Base-by-base conservation (phyloP, 2,329 filamentous ascomycete species). In the Exophiala bonariae region DNA sequence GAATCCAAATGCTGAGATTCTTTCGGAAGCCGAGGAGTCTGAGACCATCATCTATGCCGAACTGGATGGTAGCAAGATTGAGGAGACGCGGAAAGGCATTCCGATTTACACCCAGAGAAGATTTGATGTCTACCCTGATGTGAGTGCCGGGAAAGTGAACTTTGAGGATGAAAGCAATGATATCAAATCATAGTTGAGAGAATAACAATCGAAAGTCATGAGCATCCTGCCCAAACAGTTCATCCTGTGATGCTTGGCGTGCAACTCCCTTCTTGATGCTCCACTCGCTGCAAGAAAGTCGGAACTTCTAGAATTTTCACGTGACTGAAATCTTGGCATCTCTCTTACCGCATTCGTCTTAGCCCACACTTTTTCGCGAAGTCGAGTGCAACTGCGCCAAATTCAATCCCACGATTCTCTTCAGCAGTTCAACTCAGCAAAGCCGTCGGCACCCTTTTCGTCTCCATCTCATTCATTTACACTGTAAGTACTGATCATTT, bases 51-150 rank as follows among this genome's bases (percentile, higher is more conserved):
- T 96, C 9, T 81, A 84, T 64, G 86, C 82, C 35, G 85, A 91
- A 49, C 67, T 96, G 62, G 76, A 81, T 28, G 79, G 76, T 3
- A 81, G 78, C 9, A 79, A 76, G 61, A 87, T 97, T 59, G 80
- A 83, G 45, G 83, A 87, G 69, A 82, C 84, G 36, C 81, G 92
- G 65, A 89, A 80, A 66, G 85, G 85, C 4, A 96, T 99, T 58
- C 93, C 93, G 2, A 75, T 97, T 43, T 82, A 84, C 61, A 79
- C 78, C 14, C 93, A 99, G 77, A 79, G 93, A 61, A 77, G 93
- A 57, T 99, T 96, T 65, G 93, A 99, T 68, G 86, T 99, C 16
- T 99, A 99, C 67, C 87, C 89, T 0, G 91, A 99, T 74, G 82
- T 99, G 23, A 90, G 83, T 61, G 69, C 80, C 60, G 84, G 80